Evolutionary conservation across 257 asterid species (phyloP), one percentile per base, ranked within the genome.

Genomic region (Jasminum sambac): DNA sequence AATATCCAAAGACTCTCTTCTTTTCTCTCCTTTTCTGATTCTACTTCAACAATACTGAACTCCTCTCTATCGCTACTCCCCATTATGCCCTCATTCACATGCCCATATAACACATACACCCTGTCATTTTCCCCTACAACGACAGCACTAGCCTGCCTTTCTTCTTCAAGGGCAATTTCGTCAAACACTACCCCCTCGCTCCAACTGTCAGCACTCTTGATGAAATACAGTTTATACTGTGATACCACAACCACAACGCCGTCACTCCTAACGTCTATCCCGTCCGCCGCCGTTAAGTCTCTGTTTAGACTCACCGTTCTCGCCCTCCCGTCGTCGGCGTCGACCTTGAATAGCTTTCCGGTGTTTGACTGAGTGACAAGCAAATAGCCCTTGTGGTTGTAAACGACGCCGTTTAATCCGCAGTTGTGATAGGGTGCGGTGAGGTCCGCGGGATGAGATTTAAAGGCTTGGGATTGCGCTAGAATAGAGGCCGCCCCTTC

Each of bases 71-170:
- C 85, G 1, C 64, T 50, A 82, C 72, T 83, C 61, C 79, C 93
- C 77, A 19, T 65, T 41, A 63, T 73, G 36, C 95, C 97, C 87
- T 92, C 92, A 37, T 62, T 72, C 59, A 86, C 76, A 39, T 81
- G 78, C 72, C 99, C 97, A 64, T 89, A 94, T 63, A 94, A 81
- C 80, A 85, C 99, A 70, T 91, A 94, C 4, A 79, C 95, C 88
- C 97, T 85, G 11, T 76, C 76, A 60, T 79, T 86, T 44, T 86
- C 89, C 19, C 96, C 97, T 3, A 82, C 95, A 0, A 82, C 63
- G n/a, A 94, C 98, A 0, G 88, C 85, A 40, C 91, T 86, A 1
- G 96, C 89, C 63, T 80, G 89, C 80, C 83, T 67, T 57, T 85
- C 95, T 55, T 74, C 83, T 3, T 86, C 96, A 11, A 94, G 92